phyloP scores from a whole-genome alignment of 768 basidiomycete genomes.

The Hebeloma cylindrosporum region DNA sequence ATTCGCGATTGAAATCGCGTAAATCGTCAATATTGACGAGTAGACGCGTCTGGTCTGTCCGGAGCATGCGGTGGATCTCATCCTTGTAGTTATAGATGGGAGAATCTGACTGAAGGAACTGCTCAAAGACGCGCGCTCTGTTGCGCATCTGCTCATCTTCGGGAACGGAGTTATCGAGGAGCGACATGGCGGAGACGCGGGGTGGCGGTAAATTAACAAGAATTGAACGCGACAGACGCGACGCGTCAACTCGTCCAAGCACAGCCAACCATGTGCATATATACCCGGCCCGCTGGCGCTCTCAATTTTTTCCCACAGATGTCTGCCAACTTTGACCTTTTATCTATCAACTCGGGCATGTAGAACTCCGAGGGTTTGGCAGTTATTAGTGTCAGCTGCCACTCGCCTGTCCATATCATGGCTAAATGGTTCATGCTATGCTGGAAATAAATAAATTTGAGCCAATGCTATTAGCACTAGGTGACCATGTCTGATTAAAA shows the following conservation, averaged over 20 bases:
- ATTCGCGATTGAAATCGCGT: conserved; percentile 87
- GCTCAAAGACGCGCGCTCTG: conserved; percentile 76
- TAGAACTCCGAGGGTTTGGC: too few relatives aligned
- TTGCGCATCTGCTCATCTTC: conserved; percentile 75
- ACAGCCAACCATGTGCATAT: conserved; percentile 18
- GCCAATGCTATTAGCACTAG: not conserved
- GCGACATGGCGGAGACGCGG: conserved; percentile 36
- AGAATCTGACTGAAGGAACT: conserved; percentile 74
- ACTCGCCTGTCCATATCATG: too few relatives aligned
- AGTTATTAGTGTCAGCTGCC: too few relatives aligned
- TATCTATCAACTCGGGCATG: too few relatives aligned
- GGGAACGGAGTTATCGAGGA: conserved; percentile 58
- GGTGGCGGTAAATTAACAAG: conserved; percentile 14
- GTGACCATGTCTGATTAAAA: too few relatives aligned
- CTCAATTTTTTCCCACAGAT: not conserved
- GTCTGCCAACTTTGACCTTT: too few relatives aligned
- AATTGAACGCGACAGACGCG: conserved; percentile 22
- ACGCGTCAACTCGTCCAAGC: conserved; percentile 29
- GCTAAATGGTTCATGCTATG: too few relatives aligned
- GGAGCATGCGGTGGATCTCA: conserved; percentile 80
- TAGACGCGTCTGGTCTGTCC: conserved; percentile 80
- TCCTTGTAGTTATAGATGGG: conserved; percentile 80
- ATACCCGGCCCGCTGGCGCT: not conserved
- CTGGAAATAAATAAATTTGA: not conserved
- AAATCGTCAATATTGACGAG: conserved; percentile 96